These are phyloP conservation scores for Houttuynia cordata DNA, from an alignment of 164 flowering plant genomes.

Conservation along the genomic window DNA sequence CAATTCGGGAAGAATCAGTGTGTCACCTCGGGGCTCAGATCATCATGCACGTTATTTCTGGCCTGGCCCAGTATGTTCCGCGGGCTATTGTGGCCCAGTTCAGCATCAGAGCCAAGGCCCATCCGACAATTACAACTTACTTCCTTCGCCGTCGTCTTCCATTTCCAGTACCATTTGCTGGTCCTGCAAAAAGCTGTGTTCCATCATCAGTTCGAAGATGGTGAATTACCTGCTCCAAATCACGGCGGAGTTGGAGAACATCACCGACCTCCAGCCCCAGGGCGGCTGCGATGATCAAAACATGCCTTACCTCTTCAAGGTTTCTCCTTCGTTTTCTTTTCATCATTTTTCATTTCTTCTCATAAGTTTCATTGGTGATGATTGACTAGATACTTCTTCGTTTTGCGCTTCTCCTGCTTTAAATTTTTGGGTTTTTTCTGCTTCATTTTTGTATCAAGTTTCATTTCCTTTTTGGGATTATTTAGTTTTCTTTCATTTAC, in stretches of 20 bases:
- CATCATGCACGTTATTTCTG: too few relatives aligned
- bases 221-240: constrained; percentile 61
- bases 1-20: too few relatives aligned
- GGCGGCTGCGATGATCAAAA: constrained; percentile 73
- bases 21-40: too few relatives aligned
- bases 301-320: constrained; percentile 74
- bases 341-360: neutral
- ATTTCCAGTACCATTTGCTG: too few relatives aligned
- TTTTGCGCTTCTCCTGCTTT: too few relatives aligned
- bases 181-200: too few relatives aligned
- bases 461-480: neutral
- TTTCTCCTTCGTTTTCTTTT: constrained; percentile 3
- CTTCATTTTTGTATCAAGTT: neutral
- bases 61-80: too few relatives aligned
- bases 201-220: constrained; percentile 21
- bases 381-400: too few relatives aligned
- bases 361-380: neutral
- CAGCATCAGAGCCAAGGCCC: too few relatives aligned
- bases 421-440: neutral
- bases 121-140: too few relatives aligned
- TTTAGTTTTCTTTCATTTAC: neutral
- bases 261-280: constrained; percentile 66
- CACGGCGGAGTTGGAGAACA: constrained; percentile 65
- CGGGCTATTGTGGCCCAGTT: too few relatives aligned
- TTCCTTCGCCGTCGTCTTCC: too few relatives aligned